Conservation (phyloP, 352 stramenopile genomes). For the Globisporangium recalcitrans region DNA sequence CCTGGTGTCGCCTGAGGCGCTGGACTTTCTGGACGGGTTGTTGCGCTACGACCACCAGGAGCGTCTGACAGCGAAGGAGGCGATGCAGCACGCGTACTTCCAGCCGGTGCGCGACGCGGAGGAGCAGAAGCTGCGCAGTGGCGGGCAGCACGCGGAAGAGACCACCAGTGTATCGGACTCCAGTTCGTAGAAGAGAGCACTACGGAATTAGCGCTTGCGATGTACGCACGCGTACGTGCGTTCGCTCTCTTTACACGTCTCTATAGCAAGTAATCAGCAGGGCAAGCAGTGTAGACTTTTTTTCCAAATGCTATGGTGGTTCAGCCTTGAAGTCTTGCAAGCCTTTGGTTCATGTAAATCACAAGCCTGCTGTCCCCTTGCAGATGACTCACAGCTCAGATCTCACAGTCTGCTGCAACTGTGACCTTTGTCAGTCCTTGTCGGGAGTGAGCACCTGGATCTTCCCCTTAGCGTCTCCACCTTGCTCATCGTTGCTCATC, state of each 20-base stretch:
- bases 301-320: too few species aligned
- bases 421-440: too few species aligned
- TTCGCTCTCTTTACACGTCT: neutral
- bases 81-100: constrained; percentile 98
- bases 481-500: constrained; percentile 6
- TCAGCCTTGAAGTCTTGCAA: too few species aligned
- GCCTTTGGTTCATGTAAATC: too few species aligned
- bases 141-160: constrained; percentile 50
- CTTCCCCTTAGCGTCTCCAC: constrained; percentile 25
- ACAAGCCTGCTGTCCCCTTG: too few species aligned
- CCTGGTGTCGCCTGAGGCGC: constrained; percentile 81
- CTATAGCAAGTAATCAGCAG: neutral
- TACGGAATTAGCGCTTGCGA: neutral
- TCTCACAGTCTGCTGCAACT: too few species aligned
- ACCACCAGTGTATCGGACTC: constrained; percentile 75
- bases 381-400: too few species aligned
- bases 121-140: constrained; percentile 62
- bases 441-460: constrained; percentile 58
- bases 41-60: constrained; percentile 96
- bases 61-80: constrained; percentile 96
- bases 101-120: constrained; percentile 85
- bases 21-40: constrained; percentile 91
- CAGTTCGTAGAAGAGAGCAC: constrained; percentile 38
- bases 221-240: neutral
- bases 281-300: too few species aligned